Evolutionary conservation across 2,329 filamentous ascomycete genomes (phyloP), one percentile per base, ranked within the genome.

Genomic region (Graphilbum sp.): DNA sequence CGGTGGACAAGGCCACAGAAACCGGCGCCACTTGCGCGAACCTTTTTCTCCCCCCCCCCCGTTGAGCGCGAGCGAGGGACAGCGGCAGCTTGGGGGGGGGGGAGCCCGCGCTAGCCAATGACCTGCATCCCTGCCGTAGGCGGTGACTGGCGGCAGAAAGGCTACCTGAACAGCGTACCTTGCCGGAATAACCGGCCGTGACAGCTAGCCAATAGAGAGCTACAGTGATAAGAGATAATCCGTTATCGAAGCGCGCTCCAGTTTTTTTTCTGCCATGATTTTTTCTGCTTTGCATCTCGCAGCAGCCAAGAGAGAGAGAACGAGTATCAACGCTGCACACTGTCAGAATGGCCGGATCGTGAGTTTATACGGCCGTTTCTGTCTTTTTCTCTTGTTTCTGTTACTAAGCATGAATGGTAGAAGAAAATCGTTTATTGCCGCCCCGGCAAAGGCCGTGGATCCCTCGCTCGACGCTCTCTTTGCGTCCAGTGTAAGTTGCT

Each of bases 401-500:
- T 23, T 34, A 5, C 18, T 34, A 11, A 23, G 5, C 13, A 23
- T 5, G n/a, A 9, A 24, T 11, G 21, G 30, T 0, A 8, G 17
- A 17, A 46, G 41, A 39, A 45, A 45, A 30, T 41, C 38, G 2
- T 9, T 41, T 13, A 48, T 72, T 43, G 46, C 55, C 37, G 63
- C 61, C 44, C 57, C 64, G 27, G 57, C 61, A 40, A 70, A 70
- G 54, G 64, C 66, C 42, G 63, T 85, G 43, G 79, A 86, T 62
- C 77, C 79, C 54, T 61, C 66, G 40, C 63, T 86, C 47, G 67
- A 76, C 50, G 75, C 77, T 43, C 66, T 86, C 30, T 86, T 86
- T 59, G 68, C 76, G 41, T 63, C 67, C 41, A 85, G 80, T 63
- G 79, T 84, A 68, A 38, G 39, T 30, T n/a, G 34, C 4, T n/a